Conservation (phyloP, 345 rosid species). For the Isatis tinctoria region DNA sequence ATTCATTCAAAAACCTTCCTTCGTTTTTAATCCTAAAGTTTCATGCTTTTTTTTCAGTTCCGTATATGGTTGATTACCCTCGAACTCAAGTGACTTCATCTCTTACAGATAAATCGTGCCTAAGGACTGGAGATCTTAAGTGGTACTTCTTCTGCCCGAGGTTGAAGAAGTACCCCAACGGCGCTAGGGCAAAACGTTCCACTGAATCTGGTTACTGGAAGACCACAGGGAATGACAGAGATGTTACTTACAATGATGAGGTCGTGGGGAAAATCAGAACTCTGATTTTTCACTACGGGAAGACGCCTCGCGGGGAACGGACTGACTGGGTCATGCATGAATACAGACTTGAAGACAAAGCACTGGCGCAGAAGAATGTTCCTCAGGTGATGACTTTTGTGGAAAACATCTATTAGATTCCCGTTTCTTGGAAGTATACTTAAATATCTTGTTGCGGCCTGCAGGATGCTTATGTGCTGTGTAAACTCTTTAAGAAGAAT, state of each 20-base stretch:
- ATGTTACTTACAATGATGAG: conserved; percentile 37
- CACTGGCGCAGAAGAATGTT: conserved; percentile 34
- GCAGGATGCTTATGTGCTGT: conserved; percentile 58
- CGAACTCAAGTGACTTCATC: neutral
- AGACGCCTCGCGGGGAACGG: conserved; percentile 43
- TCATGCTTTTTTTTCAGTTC: neutral
- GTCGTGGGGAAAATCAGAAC: conserved; percentile 61
- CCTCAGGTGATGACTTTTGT: conserved; percentile 26
- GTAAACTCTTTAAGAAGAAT: conserved; percentile 53
- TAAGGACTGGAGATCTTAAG: conserved; percentile 52
- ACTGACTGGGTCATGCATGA: conserved; percentile 93
- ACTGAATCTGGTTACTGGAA: conserved; percentile 72
- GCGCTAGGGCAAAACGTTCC: conserved; percentile 43
- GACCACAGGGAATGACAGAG: conserved; percentile 64
- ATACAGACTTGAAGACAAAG: conserved; percentile 51
- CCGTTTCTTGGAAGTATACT: neutral
- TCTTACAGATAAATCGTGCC: conserved; percentile 36
- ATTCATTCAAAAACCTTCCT: neutral
- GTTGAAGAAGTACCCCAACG: conserved; percentile 52
- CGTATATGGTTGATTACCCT: neutral
- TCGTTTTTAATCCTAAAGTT: neutral
- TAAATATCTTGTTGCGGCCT: neutral
- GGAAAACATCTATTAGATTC: neutral
- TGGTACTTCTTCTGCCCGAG: conserved; percentile 84
- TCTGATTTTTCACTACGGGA: conserved; percentile 56